phyloP scores from a whole-genome alignment of 1,284 basidiomycete genomes.

The Ganoderma leucocontextum region DNA sequence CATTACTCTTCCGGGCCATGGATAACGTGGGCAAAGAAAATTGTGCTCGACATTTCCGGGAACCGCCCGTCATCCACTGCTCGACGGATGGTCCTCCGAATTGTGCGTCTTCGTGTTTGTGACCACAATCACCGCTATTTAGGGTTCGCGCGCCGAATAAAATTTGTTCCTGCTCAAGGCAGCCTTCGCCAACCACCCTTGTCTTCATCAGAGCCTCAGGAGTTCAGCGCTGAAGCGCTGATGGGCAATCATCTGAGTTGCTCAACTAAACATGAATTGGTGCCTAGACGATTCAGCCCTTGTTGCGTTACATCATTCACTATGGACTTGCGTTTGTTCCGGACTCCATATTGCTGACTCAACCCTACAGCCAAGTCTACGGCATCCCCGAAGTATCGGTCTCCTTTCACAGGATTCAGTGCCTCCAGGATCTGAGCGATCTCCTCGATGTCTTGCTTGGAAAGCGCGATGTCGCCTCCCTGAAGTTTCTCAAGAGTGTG shows the following conservation, averaged over 20 bases:
- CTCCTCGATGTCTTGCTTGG: constrained; percentile 47
- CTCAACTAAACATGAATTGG: not conserved
- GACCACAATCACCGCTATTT: no score
- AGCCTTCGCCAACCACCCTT: no score
- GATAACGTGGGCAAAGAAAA: no score
- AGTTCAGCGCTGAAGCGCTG: not conserved
- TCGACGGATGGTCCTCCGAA: no score
- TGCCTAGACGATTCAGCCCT: not conserved
- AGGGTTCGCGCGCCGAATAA: no score
- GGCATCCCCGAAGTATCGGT: constrained; percentile 36
- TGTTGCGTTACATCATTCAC: not conserved
- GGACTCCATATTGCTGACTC: constrained; percentile 3
- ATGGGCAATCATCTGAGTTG: not conserved
- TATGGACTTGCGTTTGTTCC: no score
- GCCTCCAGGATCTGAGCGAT: constrained; percentile 41
- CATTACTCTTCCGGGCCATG: no score
- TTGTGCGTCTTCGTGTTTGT: no score
- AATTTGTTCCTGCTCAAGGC: no score
- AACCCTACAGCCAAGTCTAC: constrained; percentile 38
- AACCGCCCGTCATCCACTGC: no score
- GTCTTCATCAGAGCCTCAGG: not conserved
- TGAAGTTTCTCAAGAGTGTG: constrained; percentile 56
- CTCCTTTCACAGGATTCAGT: constrained; percentile 39
- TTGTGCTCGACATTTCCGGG: no score
- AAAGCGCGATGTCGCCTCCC: constrained; percentile 52